Percentiles rank a stretch among this genome's conserved stretches.
phyloP scores from a whole-genome alignment of 140 eudicot genomes.

The Erigeron philadelphicus region DNA sequence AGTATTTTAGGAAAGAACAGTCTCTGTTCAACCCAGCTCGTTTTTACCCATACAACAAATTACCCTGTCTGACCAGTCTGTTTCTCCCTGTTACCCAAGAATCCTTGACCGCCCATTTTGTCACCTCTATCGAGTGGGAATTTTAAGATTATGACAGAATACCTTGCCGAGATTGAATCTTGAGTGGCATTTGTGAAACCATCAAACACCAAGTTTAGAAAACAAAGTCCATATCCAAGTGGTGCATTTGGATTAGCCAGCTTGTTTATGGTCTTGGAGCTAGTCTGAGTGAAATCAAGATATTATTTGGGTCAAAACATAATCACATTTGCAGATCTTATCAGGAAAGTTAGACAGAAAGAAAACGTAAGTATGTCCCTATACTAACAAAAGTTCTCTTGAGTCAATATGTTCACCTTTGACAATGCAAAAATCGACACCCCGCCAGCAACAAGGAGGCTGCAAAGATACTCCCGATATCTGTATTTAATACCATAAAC shows the following conservation, averaged over 20 bases:
- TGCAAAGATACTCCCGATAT: constrained; percentile 73
- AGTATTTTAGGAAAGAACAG: background rate
- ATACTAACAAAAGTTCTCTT: background rate
- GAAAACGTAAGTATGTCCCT: too few species aligned
- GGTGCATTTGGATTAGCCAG: constrained; percentile 96
- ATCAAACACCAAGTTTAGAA: constrained; percentile 88
- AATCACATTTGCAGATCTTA: background rate
- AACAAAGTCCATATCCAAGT: constrained; percentile 90
- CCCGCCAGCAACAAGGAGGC: constrained; percentile 98
- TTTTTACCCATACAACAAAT: background rate
- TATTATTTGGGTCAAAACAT: background rate
- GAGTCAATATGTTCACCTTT: constrained; percentile 44
- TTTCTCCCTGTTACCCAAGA: background rate
- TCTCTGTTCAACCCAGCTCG: background rate
- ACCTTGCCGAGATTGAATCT: constrained; percentile 91
- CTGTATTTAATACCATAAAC: constrained; percentile 88
- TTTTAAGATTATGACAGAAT: background rate
- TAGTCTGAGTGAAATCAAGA: constrained; percentile 51
- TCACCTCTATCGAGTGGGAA: background rate
- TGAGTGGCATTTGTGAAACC: constrained; percentile 99
- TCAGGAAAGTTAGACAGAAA: background rate
- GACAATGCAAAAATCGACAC: constrained; percentile 84
- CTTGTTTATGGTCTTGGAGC: constrained; percentile 93
- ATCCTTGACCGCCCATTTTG: background rate
- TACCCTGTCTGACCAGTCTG: background rate